phyloP scores from a whole-genome alignment of 768 basidiomycete genomes.

The Russula vinacea region DNA sequence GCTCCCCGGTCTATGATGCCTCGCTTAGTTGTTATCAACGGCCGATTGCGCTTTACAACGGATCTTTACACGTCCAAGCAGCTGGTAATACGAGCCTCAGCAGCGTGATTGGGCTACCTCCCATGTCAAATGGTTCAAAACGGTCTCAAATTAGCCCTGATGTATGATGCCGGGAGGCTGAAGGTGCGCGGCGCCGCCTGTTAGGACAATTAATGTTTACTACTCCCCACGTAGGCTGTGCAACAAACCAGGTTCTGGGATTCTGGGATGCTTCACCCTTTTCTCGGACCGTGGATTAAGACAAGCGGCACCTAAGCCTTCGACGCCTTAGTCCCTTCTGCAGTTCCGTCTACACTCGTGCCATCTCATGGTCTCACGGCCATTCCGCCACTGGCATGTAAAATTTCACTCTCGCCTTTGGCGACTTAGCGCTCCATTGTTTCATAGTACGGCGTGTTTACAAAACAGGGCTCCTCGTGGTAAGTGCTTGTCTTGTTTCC shows the following conservation, averaged over 20 bases:
- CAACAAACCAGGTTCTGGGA: not conserved
- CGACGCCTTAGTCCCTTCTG: no score
- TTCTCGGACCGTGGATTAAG: not conserved
- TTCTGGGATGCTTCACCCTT: not conserved
- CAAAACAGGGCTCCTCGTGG: not conserved
- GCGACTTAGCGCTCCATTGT: not conserved
- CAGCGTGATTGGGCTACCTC: not conserved
- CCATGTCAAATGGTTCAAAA: not conserved
- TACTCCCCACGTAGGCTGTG: not conserved
- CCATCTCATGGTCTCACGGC: not conserved
- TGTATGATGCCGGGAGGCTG: not conserved
- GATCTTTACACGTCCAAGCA: no score
- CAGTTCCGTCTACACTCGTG: no score
- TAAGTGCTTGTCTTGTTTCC: not conserved
- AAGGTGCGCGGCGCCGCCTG: not conserved
- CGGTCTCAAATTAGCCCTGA: no score
- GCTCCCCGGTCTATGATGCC: no score
- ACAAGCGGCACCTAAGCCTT: not conserved
- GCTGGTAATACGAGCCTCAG: not conserved
- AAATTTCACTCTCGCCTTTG: no score
- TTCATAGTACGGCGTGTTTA: not conserved
- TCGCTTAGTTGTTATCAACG: no score
- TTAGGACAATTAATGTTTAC: not conserved
- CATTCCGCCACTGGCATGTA: no score
- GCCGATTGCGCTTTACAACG: no score